Evolutionary conservation across 768 basidiomycete genomes (phyloP), one percentile per base, ranked within the genome.

Genomic region (Fomitopsis serialis): DNA sequence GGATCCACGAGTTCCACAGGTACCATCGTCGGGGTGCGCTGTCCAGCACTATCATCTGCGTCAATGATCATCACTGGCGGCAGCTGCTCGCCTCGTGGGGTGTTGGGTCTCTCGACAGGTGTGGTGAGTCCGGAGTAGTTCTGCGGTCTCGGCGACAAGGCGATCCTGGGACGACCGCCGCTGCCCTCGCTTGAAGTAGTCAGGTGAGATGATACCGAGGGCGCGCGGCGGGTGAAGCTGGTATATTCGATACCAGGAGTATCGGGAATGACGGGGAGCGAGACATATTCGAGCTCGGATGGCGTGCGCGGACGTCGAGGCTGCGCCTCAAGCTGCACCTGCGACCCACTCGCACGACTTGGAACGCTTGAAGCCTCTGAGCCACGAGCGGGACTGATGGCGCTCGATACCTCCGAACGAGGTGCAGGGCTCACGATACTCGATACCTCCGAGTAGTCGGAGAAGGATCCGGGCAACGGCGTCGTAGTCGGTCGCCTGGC

Each of bases 201-300:
- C 32, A 66, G 53, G 8, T 61, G 61, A 3, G 64, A 66, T 3
- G 50, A 40, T 42, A 51, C 59, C 19, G 48, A 51, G 11, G 48
- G n/a, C 7, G 36, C 22, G 8, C 19, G 48, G 8, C 48, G 48
- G 21, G 34, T 49, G 34, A 37, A 22, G 53, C 48, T 2, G 44
- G 60, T 21, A 47, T 51, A 52, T 7, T 45, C 32, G 21, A 50
- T 44, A 9, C 50, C 34, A 17, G 58, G 58, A 36, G 49, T 52
- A 40, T 64, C 58, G 12, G 63, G 60, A 17, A 64, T 62, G 29
- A 49, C 52, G 35, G 65, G 65, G 2, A 60, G 32, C 7, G 61
- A 23, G n/a, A 56, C 47, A 45, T 66, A 66, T 32, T 63, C 61
- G 5, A 66, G 61, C 35, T 66, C 65, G 22, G 62, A 63, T 3